Base-by-base conservation (phyloP, 2,329 filamentous ascomycete species). In the Rhinocladiella mackenziei region DNA sequence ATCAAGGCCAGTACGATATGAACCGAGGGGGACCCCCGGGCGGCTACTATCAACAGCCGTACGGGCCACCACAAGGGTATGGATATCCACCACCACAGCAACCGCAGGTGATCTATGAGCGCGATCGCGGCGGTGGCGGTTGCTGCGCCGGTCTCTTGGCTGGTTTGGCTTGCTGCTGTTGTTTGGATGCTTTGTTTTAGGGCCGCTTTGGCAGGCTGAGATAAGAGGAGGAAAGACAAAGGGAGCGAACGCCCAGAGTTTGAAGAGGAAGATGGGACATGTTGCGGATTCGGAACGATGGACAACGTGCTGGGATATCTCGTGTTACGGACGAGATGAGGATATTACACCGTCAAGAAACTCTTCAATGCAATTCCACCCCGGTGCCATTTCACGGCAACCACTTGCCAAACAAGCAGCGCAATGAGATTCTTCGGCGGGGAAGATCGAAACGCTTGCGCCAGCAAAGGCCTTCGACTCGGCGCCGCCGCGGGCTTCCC, bases 161-260 rank as follows among this genome's bases (percentile, higher is more conserved):
- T 34, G 70, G 67, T 13, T 40, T 72, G 43, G 70, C 71, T 6
- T 72, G 70, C 52, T 74, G 71, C 54, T 74, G 71, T 56, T 74
- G 71, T 58, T 63, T 73, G 60, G 70, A 73, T 60, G 64, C 68
- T 37, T 54, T 70, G 39, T 70, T 69, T 45, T 68, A 64, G 39
- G 17, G 14, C 13, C 5, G 7, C 3, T n/a, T 29, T n/a, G 28
- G 28, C 28, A n/a, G n/a, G n/a, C n/a, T n/a, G 28, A 30, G 15
- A n/a, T 4, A 13, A 30, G 4, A 4, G 11, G 11, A 30, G 28
- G 5, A 30, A 6, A 30, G n/a, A 10, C 5, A n/a, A 30, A n/a
- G 5, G 11, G 11, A 30, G 28, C 28, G 23, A 26, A 14, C n/a
- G n/a, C n/a, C n/a, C n/a, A n/a, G n/a, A n/a, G n/a, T n/a, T n/a